These are phyloP conservation scores for Globisporangium spiculum DNA, from an alignment of 352 stramenopile genomes.

Conservation along the genomic window DNA sequence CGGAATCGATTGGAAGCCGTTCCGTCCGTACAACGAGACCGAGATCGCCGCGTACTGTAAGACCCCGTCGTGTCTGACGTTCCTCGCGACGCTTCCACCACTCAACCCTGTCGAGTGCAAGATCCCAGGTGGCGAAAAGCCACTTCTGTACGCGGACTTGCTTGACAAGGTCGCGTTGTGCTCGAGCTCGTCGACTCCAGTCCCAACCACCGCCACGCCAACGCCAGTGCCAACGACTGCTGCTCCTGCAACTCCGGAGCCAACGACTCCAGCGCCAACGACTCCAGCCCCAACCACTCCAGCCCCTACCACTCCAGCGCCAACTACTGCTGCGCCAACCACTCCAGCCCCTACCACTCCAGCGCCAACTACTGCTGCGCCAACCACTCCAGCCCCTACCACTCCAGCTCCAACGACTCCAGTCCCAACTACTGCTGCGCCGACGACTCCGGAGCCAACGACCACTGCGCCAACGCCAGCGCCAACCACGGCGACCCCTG, in stretches of 20 bases:
- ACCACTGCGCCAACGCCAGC: not conserved
- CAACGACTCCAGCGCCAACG: not conserved
- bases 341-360: not conserved
- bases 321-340: not conserved
- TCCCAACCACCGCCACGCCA: not conserved
- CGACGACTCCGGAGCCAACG: not conserved
- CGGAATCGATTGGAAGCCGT: not conserved
- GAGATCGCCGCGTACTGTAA: conserved; percentile 8
- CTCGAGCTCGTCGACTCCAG: not conserved
- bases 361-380: not conserved
- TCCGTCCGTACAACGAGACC: conserved; percentile 3
- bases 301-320: not conserved
- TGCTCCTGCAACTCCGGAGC: not conserved
- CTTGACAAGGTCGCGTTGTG: not conserved
- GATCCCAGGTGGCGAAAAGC: conserved; percentile 2
- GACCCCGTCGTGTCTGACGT: not conserved
- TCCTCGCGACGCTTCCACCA: conserved; percentile 8
- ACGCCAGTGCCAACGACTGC: not conserved
- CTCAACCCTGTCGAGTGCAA: conserved; percentile 9
- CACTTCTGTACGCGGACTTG: not conserved
- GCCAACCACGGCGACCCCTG: not conserved
- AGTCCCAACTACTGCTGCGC: not conserved
- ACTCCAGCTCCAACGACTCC: not conserved
- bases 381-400: not conserved
- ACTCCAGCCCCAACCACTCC: not conserved